Percentiles rank a stretch among this genome's conserved stretches.
phyloP scores from a whole-genome alignment of 2,329 filamentous ascomycete genomes.

The Escovopsis weberi region DNA sequence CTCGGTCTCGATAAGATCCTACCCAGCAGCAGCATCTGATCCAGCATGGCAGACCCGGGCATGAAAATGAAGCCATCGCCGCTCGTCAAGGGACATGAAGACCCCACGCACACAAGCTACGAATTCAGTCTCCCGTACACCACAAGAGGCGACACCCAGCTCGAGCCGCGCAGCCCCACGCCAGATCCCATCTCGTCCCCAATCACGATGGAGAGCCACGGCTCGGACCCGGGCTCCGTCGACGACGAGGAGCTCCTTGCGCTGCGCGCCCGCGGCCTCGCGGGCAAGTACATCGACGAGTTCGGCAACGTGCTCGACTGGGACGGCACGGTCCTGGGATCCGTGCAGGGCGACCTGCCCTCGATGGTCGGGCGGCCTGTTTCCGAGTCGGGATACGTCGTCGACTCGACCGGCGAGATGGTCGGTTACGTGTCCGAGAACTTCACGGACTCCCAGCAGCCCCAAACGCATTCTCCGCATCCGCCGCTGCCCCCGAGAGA shows the following conservation, averaged over 20 bases:
- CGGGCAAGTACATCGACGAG: conserved; percentile 35
- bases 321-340: conserved; percentile 35
- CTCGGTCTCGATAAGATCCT: no score
- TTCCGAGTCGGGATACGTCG: conserved; percentile 32
- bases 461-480: no score
- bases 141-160: background rate
- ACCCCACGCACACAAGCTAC: background rate
- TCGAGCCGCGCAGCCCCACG: no score
- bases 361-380: conserved; percentile 38
- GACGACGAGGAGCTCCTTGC: conserved; percentile 18
- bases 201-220: conserved; percentile 9
- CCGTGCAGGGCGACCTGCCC: conserved; percentile 38
- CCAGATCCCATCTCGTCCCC: no score
- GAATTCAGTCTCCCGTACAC: background rate
- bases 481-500: conserved; percentile 31
- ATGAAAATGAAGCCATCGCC: no score
- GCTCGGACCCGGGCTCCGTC: conserved; percentile 23
- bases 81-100: background rate
- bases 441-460: conserved; percentile 22
- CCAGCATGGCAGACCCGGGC: no score
- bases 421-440: conserved; percentile 56
- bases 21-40: no score
- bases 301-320: conserved; percentile 38
- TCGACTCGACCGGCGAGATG: conserved; percentile 68
- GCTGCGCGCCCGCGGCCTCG: conserved; percentile 25